Evolutionary conservation across 2,329 filamentous ascomycete genomes (phyloP).

Genomic region (Pseudogymnoascus sp.): DNA sequence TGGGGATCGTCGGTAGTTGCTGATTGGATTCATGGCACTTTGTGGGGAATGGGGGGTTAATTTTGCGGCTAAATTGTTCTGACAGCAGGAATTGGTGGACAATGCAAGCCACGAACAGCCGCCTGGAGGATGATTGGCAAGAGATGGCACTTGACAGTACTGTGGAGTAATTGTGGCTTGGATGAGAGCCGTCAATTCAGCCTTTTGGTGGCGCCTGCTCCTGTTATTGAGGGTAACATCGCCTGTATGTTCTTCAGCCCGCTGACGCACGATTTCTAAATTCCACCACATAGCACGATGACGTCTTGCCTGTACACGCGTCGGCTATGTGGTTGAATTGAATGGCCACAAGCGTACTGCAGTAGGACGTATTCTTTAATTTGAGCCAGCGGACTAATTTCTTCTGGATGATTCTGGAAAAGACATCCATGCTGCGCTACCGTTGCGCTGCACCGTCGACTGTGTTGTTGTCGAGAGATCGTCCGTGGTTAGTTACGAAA

Average conservation of each 20-base stretch:
- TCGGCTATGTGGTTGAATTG: not conserved
- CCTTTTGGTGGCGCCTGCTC: slow-evolving; percentile 3
- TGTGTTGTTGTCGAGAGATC: not conserved
- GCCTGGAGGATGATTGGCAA: not conserved
- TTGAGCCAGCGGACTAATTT: not conserved
- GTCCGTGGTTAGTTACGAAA: not conserved
- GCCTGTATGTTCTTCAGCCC: not conserved
- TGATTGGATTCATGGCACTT: slow-evolving; percentile 7
- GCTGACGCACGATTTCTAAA: not conserved
- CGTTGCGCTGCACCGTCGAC: not conserved
- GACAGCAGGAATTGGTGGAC: slow-evolving; percentile 4
- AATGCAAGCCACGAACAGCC: not conserved
- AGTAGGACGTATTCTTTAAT: not conserved
- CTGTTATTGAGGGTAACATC: slow-evolving; percentile 2
- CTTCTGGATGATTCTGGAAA: not conserved
- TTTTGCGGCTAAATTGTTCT: not conserved
- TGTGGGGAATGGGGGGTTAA: not conserved
- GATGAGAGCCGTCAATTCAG: not conserved
- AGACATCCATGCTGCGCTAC: not conserved
- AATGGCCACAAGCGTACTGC: not conserved
- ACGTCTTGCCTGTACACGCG: not conserved
- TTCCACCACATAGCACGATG: not conserved
- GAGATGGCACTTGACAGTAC: not conserved
- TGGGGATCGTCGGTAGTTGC: slow-evolving; percentile 2
- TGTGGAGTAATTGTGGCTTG: not conserved